Conservation (phyloP, 1,284 basidiomycete genomes). For the Sparassis latifolia region DNA sequence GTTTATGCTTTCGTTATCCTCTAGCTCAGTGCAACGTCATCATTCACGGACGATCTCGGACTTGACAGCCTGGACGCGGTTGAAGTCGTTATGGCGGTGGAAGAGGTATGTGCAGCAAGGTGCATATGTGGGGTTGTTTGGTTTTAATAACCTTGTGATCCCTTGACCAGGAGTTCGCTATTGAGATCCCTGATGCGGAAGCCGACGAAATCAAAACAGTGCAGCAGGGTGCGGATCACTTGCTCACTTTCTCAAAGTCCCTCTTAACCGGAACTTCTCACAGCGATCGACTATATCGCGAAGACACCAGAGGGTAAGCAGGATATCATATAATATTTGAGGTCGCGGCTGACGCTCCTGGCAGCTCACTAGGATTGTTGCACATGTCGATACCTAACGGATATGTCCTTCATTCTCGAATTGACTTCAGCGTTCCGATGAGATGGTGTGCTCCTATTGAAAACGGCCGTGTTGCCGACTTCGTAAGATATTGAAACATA, state of each 20-base stretch:
- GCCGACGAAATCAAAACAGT: slow-evolving; percentile 98
- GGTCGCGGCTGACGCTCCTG: slow-evolving; percentile 6
- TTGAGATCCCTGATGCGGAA: slow-evolving; percentile 96
- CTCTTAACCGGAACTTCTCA: slow-evolving; percentile 1
- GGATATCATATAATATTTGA: neutral
- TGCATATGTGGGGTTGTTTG: neutral
- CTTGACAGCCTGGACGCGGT: slow-evolving; percentile 97
- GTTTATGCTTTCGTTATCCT: slow-evolving; percentile 2
- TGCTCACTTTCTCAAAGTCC: neutral
- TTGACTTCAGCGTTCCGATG: too few relatives aligned
- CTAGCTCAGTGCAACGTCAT: slow-evolving; percentile 70
- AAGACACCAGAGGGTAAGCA: slow-evolving; percentile 85
- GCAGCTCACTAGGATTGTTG: slow-evolving; percentile 19
- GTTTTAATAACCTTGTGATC: neutral
- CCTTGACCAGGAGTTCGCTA: slow-evolving; percentile 65
- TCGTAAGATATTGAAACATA: neutral
- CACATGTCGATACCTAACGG: slow-evolving; percentile 4
- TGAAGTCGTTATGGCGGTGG: slow-evolving; percentile 99
- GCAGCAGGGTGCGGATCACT: slow-evolving; percentile 66
- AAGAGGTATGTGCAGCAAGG: slow-evolving; percentile 64
- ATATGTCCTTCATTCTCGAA: neutral
- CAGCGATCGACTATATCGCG: slow-evolving; percentile 96
- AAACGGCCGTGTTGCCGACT: slow-evolving; percentile 6
- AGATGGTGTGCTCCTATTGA: neutral
- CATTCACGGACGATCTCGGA: slow-evolving; percentile 86